These are phyloP conservation scores for Thermochaetoides thermophila DNA, from an alignment of 495 filamentous ascomycete species.

Conservation along the genomic window DNA sequence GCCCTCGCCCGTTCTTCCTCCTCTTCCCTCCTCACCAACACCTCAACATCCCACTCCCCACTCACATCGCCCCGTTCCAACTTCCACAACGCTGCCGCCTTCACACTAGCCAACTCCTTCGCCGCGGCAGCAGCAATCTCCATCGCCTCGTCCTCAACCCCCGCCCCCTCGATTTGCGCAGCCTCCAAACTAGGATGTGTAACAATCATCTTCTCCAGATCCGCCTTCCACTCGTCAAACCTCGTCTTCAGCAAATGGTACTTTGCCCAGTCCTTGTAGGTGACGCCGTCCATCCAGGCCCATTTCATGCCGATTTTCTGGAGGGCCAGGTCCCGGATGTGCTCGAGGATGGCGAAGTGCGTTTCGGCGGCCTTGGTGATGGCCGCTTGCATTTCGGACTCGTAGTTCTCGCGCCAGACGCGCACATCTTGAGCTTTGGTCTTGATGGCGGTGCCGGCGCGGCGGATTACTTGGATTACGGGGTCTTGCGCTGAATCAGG, in stretches of 20 bases:
- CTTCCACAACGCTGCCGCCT: constrained; percentile 79
- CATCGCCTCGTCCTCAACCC: constrained; percentile 66
- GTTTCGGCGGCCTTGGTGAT: constrained; percentile 63
- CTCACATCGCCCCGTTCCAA: constrained; percentile 57
- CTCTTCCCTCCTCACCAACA: too few relatives aligned
- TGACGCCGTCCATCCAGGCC: constrained; percentile 91
- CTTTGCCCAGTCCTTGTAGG: constrained; percentile 90
- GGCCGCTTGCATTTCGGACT: constrained; percentile 49
- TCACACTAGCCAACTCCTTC: constrained; percentile 67
- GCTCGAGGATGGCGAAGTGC: constrained; percentile 69
- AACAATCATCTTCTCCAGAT: constrained; percentile 56
- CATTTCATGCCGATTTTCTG: constrained; percentile 96
- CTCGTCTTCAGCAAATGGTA: constrained; percentile 75
- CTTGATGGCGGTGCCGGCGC: constrained; percentile 63
- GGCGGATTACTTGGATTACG: constrained; percentile 46
- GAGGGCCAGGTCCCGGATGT: constrained; percentile 73
- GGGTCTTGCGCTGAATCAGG: constrained; percentile 46
- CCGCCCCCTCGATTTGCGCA: constrained; percentile 51
- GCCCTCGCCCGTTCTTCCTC: too few relatives aligned
- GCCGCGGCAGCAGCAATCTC: constrained; percentile 63
- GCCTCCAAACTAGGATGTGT: constrained; percentile 56
- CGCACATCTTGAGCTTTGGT: constrained; percentile 69
- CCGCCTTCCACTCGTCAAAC: constrained; percentile 72
- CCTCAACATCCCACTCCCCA: constrained; percentile 65
- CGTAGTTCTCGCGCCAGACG: constrained; percentile 60